Percentiles rank a stretch among this genome's conserved stretches.
These are phyloP conservation scores for Wickerhamomyces ciferrii DNA, from an alignment of 805 yeast genomes.

Conservation along the genomic window DNA sequence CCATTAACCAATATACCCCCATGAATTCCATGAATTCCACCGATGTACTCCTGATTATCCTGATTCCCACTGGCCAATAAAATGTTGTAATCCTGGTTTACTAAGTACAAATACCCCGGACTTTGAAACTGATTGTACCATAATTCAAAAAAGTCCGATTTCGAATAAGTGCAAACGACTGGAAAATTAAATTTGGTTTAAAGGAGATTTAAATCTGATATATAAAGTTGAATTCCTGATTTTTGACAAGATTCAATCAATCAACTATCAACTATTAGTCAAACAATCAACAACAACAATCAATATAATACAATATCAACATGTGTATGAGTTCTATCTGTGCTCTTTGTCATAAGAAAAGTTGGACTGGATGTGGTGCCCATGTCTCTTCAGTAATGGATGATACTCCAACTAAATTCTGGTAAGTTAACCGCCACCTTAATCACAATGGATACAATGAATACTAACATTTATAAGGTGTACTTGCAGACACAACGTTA, in stretches of 20 bases:
- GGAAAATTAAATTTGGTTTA: neutral
- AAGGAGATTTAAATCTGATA: too few species aligned
- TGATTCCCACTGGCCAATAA: neutral
- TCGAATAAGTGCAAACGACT: neutral
- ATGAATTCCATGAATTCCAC: too few species aligned
- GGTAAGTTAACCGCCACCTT: conserved; percentile 15
- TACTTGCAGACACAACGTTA: conserved; percentile 34
- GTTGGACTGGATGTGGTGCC: conserved; percentile 64
- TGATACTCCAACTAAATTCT: conserved; percentile 34
- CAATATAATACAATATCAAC: neutral
- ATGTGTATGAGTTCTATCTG: conserved; percentile 33
- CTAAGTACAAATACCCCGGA: neutral
- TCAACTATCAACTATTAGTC: too few species aligned
- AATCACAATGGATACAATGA: neutral
- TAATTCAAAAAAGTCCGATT: neutral
- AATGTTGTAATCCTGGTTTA: neutral
- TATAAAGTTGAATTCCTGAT: too few species aligned
- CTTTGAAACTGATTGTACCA: neutral
- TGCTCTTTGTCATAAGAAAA: conserved; percentile 33
- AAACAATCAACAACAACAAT: too few species aligned
- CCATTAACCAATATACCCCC: too few species aligned
- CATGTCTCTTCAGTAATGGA: conserved; percentile 54
- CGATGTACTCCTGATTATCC: too few species aligned
- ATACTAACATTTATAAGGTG: conserved; percentile 34
- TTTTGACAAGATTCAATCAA: conserved; percentile 19